phyloP scores from a whole-genome alignment of 2,329 filamentous ascomycete species.

The Aureobasidium mangrovei region DNA sequence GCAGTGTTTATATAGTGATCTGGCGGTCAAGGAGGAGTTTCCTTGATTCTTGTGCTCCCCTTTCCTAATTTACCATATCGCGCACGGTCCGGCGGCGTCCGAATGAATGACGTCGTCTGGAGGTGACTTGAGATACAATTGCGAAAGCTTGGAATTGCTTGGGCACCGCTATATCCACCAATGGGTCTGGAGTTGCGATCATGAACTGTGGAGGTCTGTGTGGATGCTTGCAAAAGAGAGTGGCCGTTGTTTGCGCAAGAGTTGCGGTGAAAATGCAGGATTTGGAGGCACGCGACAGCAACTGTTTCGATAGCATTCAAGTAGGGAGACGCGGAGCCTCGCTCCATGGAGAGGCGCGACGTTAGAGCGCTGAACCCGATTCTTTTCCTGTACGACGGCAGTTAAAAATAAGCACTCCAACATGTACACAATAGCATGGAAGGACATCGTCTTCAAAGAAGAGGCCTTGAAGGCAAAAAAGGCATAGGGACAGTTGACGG shows the following conservation, averaged over 20 bases:
- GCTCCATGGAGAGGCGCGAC: neutral
- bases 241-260: neutral
- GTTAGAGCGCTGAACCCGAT: neutral
- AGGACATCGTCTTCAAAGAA: neutral
- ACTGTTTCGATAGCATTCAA: neutral
- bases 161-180: neutral
- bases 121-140: neutral
- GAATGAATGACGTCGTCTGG: constrained; percentile 2
- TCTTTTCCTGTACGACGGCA: neutral
- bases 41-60: neutral
- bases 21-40: neutral
- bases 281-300: neutral
- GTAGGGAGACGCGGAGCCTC: neutral
- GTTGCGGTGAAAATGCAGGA: neutral
- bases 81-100: neutral
- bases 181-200: neutral
- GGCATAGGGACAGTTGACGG: neutral
- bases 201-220: neutral
- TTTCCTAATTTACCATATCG: neutral
- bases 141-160: neutral
- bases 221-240: neutral
- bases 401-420: neutral
- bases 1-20: neutral
- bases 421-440: neutral
- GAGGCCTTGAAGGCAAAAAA: neutral